These are phyloP conservation scores for Chaetomidium leptoderma DNA, from an alignment of 495 filamentous ascomycete genomes.

Conservation along the genomic window DNA sequence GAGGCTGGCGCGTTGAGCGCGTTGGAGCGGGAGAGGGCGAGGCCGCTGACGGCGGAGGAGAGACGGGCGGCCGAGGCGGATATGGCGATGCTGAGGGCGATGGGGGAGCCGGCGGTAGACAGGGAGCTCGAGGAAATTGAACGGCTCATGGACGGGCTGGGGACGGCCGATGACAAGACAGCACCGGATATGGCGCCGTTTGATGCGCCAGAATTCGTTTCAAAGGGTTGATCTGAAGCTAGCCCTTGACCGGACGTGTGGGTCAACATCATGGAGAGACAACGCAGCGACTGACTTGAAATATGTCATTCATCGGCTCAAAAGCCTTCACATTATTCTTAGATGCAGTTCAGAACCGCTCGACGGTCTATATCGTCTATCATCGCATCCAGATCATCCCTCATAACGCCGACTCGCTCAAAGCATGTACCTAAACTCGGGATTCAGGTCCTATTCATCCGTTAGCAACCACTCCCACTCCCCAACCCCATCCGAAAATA, in stretches of 20 bases:
- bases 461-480: slow-evolving; percentile 2
- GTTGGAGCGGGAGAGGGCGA: slow-evolving; percentile 27
- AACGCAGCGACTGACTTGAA: too few species aligned
- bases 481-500: not conserved
- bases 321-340: not conserved
- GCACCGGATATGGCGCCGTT: slow-evolving; percentile 2
- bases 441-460: slow-evolving; percentile 52
- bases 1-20: slow-evolving; percentile 10
- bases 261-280: too few species aligned
- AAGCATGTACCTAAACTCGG: slow-evolving; percentile 56
- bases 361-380: slow-evolving; percentile 2
- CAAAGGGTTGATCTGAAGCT: not conserved
- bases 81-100: slow-evolving; percentile 22
- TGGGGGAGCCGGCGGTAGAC: slow-evolving; percentile 26
- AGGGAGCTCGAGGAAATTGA: slow-evolving; percentile 29
- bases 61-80: slow-evolving; percentile 18
- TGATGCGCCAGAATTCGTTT: slow-evolving; percentile 16
- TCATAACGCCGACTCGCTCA: slow-evolving; percentile 7
- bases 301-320: not conserved
- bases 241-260: not conserved
- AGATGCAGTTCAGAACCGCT: not conserved
- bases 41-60: slow-evolving; percentile 27
- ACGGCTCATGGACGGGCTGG: slow-evolving; percentile 22
- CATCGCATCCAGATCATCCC: not conserved
- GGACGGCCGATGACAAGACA: not conserved